A percentile compares a stretch with the other conserved stretches of the same genome.
Evolutionary conservation across 805 yeast genomes (phyloP).

Genomic region (Candida hispaniensis): DNA sequence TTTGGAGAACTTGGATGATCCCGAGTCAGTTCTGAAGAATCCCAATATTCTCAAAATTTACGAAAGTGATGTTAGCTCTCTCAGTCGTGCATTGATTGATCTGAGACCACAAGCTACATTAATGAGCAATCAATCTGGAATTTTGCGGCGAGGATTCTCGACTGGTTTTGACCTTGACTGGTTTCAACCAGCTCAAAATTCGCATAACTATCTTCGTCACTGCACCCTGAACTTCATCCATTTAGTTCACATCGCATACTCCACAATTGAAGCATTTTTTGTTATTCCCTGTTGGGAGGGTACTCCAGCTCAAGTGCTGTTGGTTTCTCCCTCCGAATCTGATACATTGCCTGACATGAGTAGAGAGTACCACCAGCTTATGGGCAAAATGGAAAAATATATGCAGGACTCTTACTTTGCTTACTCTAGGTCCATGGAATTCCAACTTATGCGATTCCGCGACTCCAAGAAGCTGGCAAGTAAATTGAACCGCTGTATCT

Average conservation of each 20-base stretch:
- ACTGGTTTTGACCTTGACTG: conserved; percentile 67
- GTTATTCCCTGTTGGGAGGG: conserved; percentile 9
- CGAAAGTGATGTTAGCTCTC: conserved; percentile 58
- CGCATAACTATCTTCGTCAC: conserved; percentile 1
- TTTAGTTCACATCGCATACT: conserved; percentile 21
- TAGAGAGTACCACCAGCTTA: conserved; percentile 7
- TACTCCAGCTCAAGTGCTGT: conserved; percentile 8
- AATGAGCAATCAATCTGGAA: conserved; percentile 63
- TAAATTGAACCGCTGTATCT: no score
- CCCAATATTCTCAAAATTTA: conserved; percentile 56
- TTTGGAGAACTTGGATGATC: conserved; percentile 43
- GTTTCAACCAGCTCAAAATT: conserved; percentile 27
- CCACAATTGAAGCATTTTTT: conserved; percentile 8
- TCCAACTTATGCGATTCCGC: no score
- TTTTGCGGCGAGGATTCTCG: conserved; percentile 74
- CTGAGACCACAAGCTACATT: conserved; percentile 66
- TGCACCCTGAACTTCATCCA: conserved; percentile 3
- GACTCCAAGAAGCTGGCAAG: no score
- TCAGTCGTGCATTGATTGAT: conserved; percentile 67
- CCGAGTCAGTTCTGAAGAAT: conserved; percentile 54
- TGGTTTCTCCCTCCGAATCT: conserved; percentile 3
- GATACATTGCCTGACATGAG: conserved; percentile 9
- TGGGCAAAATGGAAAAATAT: no score
- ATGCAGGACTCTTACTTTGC: no score
- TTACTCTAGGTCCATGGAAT: conserved; percentile 7